Evolutionary conservation across 2,329 filamentous ascomycete genomes (phyloP).

Genomic region (Cladosporium sp.): DNA sequence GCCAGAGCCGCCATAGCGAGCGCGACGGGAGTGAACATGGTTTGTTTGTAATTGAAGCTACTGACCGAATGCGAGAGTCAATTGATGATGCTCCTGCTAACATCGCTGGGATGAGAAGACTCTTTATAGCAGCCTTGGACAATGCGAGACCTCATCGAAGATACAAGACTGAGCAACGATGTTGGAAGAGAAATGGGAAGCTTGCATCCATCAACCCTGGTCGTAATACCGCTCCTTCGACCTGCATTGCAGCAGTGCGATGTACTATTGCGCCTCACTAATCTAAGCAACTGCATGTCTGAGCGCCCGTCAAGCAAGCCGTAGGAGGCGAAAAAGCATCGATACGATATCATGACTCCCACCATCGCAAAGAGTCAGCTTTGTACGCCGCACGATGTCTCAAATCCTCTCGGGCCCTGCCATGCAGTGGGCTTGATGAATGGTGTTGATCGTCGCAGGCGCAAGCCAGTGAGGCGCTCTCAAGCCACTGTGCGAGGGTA

Average conservation of each 20-base stretch:
- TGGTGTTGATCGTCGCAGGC: not conserved
- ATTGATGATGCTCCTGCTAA: not conserved
- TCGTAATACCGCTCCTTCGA: not conserved
- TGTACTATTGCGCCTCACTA: not conserved
- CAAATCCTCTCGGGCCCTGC: not conserved
- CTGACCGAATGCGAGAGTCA: not conserved
- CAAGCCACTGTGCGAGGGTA: not conserved
- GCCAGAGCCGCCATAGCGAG: not conserved
- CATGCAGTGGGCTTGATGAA: slow-evolving; percentile 3
- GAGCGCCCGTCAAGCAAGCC: slow-evolving; percentile 2
- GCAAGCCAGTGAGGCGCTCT: not conserved
- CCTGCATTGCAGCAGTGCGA: slow-evolving; percentile 2
- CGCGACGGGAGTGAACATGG: not conserved
- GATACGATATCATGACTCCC: not conserved
- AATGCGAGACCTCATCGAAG: not conserved
- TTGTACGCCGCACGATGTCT: not conserved
- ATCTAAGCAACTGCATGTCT: not conserved
- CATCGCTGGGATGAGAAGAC: not conserved
- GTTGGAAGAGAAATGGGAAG: not conserved
- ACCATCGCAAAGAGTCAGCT: not conserved
- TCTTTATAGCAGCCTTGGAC: not conserved
- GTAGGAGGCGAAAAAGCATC: not conserved
- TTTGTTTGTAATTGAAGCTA: not conserved
- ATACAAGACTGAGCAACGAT: not conserved
- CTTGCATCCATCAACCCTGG: not conserved